Conservation (phyloP, 805 yeast genomes). For the Hanseniaspora occidentalis region DNA sequence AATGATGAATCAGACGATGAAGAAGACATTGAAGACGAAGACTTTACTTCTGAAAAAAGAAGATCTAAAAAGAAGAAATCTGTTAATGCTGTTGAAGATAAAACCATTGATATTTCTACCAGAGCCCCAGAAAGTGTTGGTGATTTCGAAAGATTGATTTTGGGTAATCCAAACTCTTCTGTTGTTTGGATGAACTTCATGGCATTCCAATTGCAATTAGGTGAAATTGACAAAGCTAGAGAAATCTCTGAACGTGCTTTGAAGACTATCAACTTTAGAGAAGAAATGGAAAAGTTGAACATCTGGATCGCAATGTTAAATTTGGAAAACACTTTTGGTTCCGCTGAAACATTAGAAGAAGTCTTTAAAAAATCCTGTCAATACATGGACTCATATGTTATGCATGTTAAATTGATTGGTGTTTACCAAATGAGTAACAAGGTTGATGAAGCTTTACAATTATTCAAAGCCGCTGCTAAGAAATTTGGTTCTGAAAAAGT, state of each 20-base stretch:
- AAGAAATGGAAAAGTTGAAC: constrained; percentile 84
- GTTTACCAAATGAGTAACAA: constrained; percentile 70
- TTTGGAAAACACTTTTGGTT: constrained; percentile 88
- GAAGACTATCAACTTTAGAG: constrained; percentile 78
- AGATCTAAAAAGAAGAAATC: constrained; percentile 35
- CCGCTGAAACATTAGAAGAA: constrained; percentile 67
- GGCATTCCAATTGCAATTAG: constrained; percentile 92
- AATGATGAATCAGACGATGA: constrained; percentile 45
- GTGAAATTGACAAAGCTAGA: constrained; percentile 90
- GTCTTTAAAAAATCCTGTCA: constrained; percentile 76
- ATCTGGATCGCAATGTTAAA: constrained; percentile 93
- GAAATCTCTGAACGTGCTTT: constrained; percentile 88
- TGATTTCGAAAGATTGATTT: constrained; percentile 84
- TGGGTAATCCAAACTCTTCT: constrained; percentile 90
- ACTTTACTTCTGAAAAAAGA: constrained; percentile 29
- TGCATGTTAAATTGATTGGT: constrained; percentile 68
- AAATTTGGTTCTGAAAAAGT: constrained; percentile 61
- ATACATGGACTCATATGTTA: constrained; percentile 76
- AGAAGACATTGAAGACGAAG: constrained; percentile 38
- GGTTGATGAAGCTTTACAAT: constrained; percentile 50
- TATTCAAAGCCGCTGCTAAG: constrained; percentile 60
- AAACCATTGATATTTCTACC: constrained; percentile 71
- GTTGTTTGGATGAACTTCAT: constrained; percentile 94
- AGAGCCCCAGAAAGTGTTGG: constrained; percentile 83
- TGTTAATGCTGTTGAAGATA: constrained; percentile 47